These are phyloP conservation scores for Tinospora cordifolia DNA, from an alignment of 164 flowering plant species.

Conservation along the genomic window DNA sequence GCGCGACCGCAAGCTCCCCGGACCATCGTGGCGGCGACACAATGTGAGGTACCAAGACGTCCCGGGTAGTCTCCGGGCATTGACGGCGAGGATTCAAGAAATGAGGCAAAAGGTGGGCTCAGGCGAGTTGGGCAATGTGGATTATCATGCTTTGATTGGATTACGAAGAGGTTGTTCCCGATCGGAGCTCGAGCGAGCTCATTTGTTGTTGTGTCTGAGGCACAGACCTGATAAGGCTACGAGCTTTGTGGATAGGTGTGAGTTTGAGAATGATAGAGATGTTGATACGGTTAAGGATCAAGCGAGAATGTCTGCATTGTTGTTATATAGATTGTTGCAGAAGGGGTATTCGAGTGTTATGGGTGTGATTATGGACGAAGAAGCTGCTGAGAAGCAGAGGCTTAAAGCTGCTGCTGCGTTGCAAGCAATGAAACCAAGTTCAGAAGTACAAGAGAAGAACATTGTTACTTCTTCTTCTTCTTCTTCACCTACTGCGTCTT, in stretches of 20 bases:
- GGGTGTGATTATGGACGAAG: constrained; percentile 63
- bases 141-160: constrained; percentile 72
- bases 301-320: constrained; percentile 69
- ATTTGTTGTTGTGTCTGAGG: constrained; percentile 51
- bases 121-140: constrained; percentile 67
- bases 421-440: constrained; percentile 22
- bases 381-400: constrained; percentile 56
- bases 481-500: too few species aligned
- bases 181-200: constrained; percentile 79
- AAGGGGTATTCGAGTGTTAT: constrained; percentile 63
- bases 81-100: constrained; percentile 50
- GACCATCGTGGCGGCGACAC: constrained; percentile 74
- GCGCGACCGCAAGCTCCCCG: constrained; percentile 69
- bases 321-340: constrained; percentile 74
- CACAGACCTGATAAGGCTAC: constrained; percentile 77
- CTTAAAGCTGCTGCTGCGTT: constrained; percentile 45
- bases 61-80: constrained; percentile 47
- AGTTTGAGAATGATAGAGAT: constrained; percentile 60
- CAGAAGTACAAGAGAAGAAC: not conserved
- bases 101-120: constrained; percentile 59
- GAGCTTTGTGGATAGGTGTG: constrained; percentile 64
- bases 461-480: not conserved
- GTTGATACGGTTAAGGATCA: constrained; percentile 64
- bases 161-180: constrained; percentile 77
- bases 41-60: constrained; percentile 59